Base-by-base conservation (phyloP, 352 stramenopile species). In the Pythium aristosporum region DNA sequence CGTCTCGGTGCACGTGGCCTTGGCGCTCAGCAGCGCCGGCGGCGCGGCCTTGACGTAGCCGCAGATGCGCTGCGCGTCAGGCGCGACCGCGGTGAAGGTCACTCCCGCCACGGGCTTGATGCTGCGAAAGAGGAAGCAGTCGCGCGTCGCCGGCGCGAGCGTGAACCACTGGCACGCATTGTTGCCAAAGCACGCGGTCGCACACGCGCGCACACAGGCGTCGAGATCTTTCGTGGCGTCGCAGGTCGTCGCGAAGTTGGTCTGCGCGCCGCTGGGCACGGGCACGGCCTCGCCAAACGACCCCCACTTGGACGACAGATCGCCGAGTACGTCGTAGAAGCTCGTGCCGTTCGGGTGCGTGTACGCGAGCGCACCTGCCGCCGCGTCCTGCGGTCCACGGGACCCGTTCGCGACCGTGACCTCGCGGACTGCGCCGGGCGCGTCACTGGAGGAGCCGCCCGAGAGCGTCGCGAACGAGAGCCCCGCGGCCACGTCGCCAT, bases 141-240 rank as follows among this genome's bases (percentile, higher is more conserved):
- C 58, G 32, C 54, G 21, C 12, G 58, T 65, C 18, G 58, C 30
- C n/a, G 58, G 58, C 58, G 48, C 48, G 21, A 65, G 58, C 41
- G 58, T 59, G 58, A 65, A 65, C 58, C 58, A 65, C 58, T 65
- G 58, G 41, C 58, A 65, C 15, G 48, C 58, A 48, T 65, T 65
- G 58, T 58, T 59, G 37, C 44, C 49, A 23, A 54, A 65, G 41
- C 58, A 65, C 34, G 37, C 36, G 48, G 46, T 54, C 13, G 58
- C 58, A 25, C 58, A 65, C 23, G 58, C 48, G 7, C 15, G 16
- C 25, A 65, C 36, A 16, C 58, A 65, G 5, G 48, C 28, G 41
- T 65, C 49, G 6, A 57, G 25, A 28, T 56, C 58, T 37, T 39
- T 28, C 4, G 25, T 28, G 5, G 39, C 30, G 23, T n/a, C 42